Base-by-base conservation (phyloP, 2,329 filamentous ascomycete genomes). In the Trichocomaceae sp. region DNA sequence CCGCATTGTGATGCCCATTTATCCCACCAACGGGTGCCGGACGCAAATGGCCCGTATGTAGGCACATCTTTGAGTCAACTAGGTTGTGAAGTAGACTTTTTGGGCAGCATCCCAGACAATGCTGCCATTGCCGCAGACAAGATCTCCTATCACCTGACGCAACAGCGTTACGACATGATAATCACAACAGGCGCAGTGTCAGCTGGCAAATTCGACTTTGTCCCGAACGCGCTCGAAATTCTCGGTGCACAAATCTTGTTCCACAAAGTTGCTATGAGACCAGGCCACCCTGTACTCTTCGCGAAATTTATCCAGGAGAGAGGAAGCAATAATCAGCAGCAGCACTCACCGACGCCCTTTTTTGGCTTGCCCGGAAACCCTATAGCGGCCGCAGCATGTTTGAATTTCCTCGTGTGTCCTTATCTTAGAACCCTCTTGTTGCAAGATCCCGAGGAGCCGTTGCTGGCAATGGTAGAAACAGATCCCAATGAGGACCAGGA, bases 121-220 rank as follows among this genome's bases (percentile, higher is more conserved):
- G 50, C 51, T 22, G 52, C 56, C 5, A 39, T 45, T 2, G 52
- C 61, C 8, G 52, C 53, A 12, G 17, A 56, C 19, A 57, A 48
- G 13, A 56, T 64, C 15, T 26, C 23, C 12, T n/a, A 41, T 5
- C 50, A 35, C 2, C 17, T 20, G 2, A 19, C 42, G 22, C 15
- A 41, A 23, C 29, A 42, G 20, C 13, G 57, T 8, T 64, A 61
- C 3, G 66, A 69, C 46, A 39, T 64, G 4, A 29, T 69, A 10
- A 57, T 69, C 8, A 62, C 61, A 2, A 66, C 63, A 13, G 67
- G 67, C 2, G 66, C 58, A 8, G 65, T 69, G 3, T 67, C 66
- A 1, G 61, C 57, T 23, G 67, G 67, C 1, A 60, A 55, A 48
- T 67, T 57, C 50, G 66, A 69, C 42, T 59, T 65, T 39, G 50